Conservation (phyloP, 352 stramenopile species). For the Phytophthora tubulina region DNA sequence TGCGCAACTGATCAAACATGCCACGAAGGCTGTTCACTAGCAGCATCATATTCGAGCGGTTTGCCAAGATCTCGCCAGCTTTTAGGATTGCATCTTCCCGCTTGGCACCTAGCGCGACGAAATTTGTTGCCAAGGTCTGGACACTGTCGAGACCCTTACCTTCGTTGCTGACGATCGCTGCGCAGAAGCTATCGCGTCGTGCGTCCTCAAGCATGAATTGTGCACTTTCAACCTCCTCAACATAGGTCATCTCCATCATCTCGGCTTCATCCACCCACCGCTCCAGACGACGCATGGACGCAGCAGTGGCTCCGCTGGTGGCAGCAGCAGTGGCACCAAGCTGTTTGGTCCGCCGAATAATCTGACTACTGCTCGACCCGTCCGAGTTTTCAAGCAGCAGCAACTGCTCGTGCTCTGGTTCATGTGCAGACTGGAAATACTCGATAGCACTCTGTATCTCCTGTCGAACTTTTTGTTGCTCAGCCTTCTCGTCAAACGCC, state of each 20-base stretch:
- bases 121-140: constrained; percentile 65
- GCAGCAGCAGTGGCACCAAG: constrained; percentile 29
- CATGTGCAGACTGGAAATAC: constrained; percentile 42
- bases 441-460: constrained; percentile 62
- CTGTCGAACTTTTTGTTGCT: constrained; percentile 63
- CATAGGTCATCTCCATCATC: constrained; percentile 73
- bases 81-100: constrained; percentile 76
- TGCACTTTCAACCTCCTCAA: constrained; percentile 76
- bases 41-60: constrained; percentile 85
- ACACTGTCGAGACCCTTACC: constrained; percentile 70
- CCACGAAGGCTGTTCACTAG: constrained; percentile 67
- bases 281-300: constrained; percentile 65
- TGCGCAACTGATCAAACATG: constrained; percentile 80
- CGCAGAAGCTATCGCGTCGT: constrained; percentile 71
- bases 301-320: constrained; percentile 31
- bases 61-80: constrained; percentile 79
- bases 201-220: constrained; percentile 77
- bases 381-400: constrained; percentile 40
- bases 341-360: constrained; percentile 38
- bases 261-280: constrained; percentile 72
- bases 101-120: constrained; percentile 72
- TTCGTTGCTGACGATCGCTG: constrained; percentile 64
- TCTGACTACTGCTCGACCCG: constrained; percentile 36
- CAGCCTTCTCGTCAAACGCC: constrained; percentile 68
- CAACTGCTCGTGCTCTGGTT: constrained; percentile 49